These are phyloP conservation scores for Chloranthus sessilifolius DNA, from an alignment of 164 flowering plant species.

Conservation along the genomic window DNA sequence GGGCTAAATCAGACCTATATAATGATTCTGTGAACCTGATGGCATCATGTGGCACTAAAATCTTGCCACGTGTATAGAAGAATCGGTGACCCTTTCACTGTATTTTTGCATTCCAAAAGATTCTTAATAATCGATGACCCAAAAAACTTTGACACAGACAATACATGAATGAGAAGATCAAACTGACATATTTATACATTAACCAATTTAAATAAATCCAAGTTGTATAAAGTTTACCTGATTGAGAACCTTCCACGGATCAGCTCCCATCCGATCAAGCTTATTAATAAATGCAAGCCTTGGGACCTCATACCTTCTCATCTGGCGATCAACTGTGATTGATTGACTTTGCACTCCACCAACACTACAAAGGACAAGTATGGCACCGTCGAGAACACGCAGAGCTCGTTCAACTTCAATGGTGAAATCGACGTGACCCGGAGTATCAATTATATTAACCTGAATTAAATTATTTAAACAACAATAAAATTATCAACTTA, in stretches of 20 bases:
- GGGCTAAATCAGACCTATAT: too few relatives aligned
- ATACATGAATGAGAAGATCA: too few relatives aligned
- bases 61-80: too few relatives aligned
- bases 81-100: too few relatives aligned
- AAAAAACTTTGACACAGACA: too few relatives aligned
- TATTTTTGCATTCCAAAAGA: too few relatives aligned
- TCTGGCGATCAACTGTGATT: conserved; percentile 96
- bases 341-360: conserved; percentile 99
- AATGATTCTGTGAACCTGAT: too few relatives aligned
- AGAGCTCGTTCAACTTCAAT: conserved; percentile 99
- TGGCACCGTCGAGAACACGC: conserved; percentile 99
- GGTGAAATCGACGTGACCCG: conserved; percentile 98
- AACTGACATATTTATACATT: too few relatives aligned
- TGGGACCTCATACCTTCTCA: conserved; percentile 98
- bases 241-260: conserved; percentile 95
- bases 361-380: conserved; percentile 97
- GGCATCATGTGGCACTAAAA: too few relatives aligned
- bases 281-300: conserved; percentile 95
- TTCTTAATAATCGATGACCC: neutral
- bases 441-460: conserved; percentile 98
- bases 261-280: conserved; percentile 99
- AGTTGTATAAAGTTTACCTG: conserved; percentile 50
- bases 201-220: too few relatives aligned
- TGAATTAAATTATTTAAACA: conserved; percentile 22
- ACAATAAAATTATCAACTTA: neutral